Evolutionary conservation across 2,329 filamentous ascomycete genomes (phyloP).

Genomic region (Corniculantispora saksenae): DNA sequence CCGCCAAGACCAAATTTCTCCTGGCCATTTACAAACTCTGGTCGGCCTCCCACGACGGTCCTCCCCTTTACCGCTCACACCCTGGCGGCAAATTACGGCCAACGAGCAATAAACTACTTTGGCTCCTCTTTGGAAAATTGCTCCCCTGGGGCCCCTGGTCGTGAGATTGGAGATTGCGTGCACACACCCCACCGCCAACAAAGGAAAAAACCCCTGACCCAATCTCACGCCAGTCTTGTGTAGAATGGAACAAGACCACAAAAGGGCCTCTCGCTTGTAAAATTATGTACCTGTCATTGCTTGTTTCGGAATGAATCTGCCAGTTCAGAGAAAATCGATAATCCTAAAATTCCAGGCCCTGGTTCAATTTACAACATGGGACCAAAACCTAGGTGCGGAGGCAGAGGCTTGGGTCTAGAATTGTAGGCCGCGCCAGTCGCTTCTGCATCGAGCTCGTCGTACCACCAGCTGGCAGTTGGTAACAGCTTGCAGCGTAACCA

Average conservation of each 20-base stretch:
- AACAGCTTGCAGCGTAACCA: no score
- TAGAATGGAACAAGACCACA: neutral
- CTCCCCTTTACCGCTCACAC: no score
- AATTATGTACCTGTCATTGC: neutral
- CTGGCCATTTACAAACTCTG: neutral
- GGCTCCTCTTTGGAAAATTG: neutral
- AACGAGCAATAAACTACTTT: no score
- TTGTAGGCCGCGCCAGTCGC: neutral
- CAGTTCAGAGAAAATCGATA: neutral
- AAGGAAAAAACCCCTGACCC: neutral
- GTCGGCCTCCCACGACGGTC: neutral
- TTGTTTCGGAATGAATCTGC: neutral
- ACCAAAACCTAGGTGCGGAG: neutral
- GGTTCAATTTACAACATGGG: neutral
- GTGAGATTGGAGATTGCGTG: slow-evolving; percentile 1
- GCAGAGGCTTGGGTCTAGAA: neutral
- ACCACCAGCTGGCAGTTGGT: neutral
- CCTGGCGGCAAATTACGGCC: neutral
- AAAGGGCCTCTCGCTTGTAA: neutral
- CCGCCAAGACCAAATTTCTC: neutral
- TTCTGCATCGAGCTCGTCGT: neutral
- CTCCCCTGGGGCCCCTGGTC: neutral
- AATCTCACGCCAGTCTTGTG: neutral
- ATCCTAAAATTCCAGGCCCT: neutral
- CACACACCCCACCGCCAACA: neutral